Base-by-base conservation (phyloP, 139 green algal species). In the Chlamydomonas sphaeroides region DNA sequence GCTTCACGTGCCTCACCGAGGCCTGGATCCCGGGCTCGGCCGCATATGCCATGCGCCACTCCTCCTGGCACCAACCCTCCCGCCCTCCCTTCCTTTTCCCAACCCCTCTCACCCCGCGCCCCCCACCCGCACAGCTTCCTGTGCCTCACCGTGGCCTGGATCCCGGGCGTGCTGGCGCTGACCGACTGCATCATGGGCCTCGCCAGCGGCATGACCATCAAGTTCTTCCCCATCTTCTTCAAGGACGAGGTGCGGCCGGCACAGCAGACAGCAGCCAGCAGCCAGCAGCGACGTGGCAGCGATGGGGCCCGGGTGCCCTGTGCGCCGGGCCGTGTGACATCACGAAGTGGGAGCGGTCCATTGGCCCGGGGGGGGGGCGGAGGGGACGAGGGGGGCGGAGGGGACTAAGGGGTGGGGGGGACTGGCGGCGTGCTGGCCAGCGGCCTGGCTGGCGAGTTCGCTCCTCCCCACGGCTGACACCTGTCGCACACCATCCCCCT, bases 141-240 rank as follows among this genome's bases (percentile, higher is more conserved):
- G 66, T 76, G 78, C 66, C 33, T 77, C 18, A 69, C 42, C 66
- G 48, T 45, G n/a, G 78, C 57, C 1, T 85, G 62, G 53, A 91
- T 93, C 61, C 89, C 89, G 25, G 74, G 25, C 41, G 73, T 93
- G 23, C 72, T 93, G 68, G 86, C 84, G 18, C 72, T 82, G 51
- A 83, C 83, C 0, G 87, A 93, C 68, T 76, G 79, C 59, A 65
- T 89, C 53, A 80, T 88, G 56, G 85, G 85, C 0, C 78, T 93
- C 15, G 89, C 84, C 20, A 87, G 82, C 15, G 89, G 89, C 38
- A 92, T 92, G 90, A 92, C 90, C 36, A 88, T 93, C 81, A 91
- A 91, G 70, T 94, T 94, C 90, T 92, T 92, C 68, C 90, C 90
- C 10, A 90, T 94, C 74, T 94, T 91, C 63, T 91, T 94, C 82